phyloP scores from a whole-genome alignment of 768 basidiomycete genomes.

The Lentinula edodes region DNA sequence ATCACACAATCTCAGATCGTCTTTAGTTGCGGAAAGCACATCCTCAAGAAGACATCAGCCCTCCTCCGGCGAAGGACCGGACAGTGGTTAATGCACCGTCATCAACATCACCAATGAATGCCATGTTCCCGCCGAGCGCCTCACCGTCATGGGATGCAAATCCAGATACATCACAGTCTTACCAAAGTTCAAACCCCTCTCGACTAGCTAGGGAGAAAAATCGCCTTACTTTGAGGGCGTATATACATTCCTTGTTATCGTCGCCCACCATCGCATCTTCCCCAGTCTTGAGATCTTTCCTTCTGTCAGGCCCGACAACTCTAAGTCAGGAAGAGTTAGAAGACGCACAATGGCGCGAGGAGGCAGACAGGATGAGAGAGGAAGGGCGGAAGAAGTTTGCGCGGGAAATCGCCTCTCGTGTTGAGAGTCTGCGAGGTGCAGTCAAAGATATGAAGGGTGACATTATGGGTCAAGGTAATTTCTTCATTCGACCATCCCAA shows the following conservation, averaged over 20 bases:
- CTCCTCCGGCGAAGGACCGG: constrained; percentile 87
- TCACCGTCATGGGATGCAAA: constrained; percentile 16
- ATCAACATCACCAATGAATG: constrained; percentile 21
- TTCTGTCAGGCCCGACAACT: constrained; percentile 68
- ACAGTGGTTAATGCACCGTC: constrained; percentile 50
- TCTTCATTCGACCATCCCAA: constrained; percentile 4
- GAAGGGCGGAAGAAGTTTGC: constrained; percentile 85
- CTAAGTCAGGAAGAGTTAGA: constrained; percentile 69
- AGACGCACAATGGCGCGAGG: constrained; percentile 76
- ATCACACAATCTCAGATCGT: constrained; percentile 11
- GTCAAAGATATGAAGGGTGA: constrained; percentile 90
- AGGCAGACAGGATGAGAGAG: constrained; percentile 83
- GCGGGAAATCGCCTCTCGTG: constrained; percentile 77
- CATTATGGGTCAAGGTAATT: constrained; percentile 75
- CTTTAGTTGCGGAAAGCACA: constrained; percentile 79
- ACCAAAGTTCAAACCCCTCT: constrained; percentile 21
- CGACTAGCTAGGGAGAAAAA: constrained; percentile 90
- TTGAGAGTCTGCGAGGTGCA: constrained; percentile 79
- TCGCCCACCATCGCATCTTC: constrained; percentile 75
- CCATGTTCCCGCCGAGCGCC: constrained; percentile 9
- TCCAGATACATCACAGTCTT: constrained; percentile 11
- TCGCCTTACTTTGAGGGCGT: constrained; percentile 86
- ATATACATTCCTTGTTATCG: constrained; percentile 76
- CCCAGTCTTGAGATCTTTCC: constrained; percentile 80
- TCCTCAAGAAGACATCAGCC: constrained; percentile 73